phyloP scores from a whole-genome alignment of 2,329 filamentous ascomycete species.

The Aspergillaceae sp. region DNA sequence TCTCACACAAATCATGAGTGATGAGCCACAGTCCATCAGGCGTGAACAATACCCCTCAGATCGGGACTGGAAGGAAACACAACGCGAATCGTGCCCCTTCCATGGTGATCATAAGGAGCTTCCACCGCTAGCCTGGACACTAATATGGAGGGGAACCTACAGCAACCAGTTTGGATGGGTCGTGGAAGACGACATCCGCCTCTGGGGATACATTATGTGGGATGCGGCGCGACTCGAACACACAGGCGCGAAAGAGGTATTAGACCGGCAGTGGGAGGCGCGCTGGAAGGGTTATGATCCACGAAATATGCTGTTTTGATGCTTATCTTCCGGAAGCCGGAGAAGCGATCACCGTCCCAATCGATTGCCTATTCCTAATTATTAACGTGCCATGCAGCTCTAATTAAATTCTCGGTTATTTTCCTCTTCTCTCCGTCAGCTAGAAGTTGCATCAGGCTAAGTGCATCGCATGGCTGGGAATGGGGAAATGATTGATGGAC shows the following conservation, averaged over 20 bases:
- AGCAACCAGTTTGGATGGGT: slow-evolving; percentile 4
- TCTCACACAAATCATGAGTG: neutral
- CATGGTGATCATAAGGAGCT: slow-evolving; percentile 2
- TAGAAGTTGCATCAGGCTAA: no score
- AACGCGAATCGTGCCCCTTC: slow-evolving; percentile 4
- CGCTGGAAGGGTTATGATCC: neutral
- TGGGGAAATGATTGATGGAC: no score
- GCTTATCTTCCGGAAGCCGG: neutral
- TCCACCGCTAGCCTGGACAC: slow-evolving; percentile 7
- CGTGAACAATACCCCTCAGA: neutral
- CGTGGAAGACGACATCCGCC: neutral
- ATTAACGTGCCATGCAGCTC: neutral
- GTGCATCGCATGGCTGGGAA: no score
- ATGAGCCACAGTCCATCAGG: neutral
- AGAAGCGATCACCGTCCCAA: neutral
- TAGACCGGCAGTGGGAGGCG: slow-evolving; percentile 1
- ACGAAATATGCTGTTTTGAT: neutral
- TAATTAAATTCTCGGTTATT: neutral
- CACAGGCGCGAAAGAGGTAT: slow-evolving; percentile 2
- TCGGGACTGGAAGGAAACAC: neutral
- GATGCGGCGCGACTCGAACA: slow-evolving; percentile 10
- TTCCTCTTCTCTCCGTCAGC: neutral
- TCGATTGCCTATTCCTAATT: neutral
- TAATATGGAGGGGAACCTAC: slow-evolving; percentile 5
- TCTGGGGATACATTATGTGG: slow-evolving; percentile 17